Evolutionary conservation across 495 filamentous ascomycete genomes (phyloP), one percentile per base, ranked within the genome.

Genomic region (Cercophora newfieldiana): DNA sequence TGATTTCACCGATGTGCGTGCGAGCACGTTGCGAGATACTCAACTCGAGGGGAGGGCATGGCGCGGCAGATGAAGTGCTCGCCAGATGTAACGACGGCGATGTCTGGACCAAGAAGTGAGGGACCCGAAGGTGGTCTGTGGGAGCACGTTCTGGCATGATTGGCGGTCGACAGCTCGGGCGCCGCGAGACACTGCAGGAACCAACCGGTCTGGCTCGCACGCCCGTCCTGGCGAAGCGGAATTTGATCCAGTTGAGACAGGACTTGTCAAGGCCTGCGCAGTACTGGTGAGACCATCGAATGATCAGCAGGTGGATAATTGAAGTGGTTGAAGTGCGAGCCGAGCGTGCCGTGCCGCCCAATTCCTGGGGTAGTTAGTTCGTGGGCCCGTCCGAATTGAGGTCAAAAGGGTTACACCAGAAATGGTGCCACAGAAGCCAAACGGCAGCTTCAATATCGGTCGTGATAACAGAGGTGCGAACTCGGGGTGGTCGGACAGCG

Each of bases 141-240:
- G 66, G 70, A 69, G 71, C 75, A 77, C 75, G 75, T 77, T 77
- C 48, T 54, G 18, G 70, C 47, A 68, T 77, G 75, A 75, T 75
- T 77, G 75, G 75, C 48, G 68, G 63, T 71, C 59, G 59, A 12
- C 48, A 29, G 59, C 51, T 63, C 53, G 64, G 68, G 66, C 65
- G 2, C 37, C 56, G 63, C 66, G 48, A 67, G 63, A 55, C 21
- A 48, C 54, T 66, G 70, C 66, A 72, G 65, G 57, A 53, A 66
- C 28, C 37, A 22, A 31, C 55, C 19, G 21, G 28, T 30, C 31
- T 63, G 64, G 59, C 44, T 58, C 54, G 53, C 37, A 53, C 29
- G 24, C 47, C 18, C 21, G 30, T 53, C 14, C 21, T 33, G 24
- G 29, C 29, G 33, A 63, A 37, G 26, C 48, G 49, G 51, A 58